Evolutionary conservation across 23 red algal species (phyloP).

Genomic region (Agarophyton chilense): DNA sequence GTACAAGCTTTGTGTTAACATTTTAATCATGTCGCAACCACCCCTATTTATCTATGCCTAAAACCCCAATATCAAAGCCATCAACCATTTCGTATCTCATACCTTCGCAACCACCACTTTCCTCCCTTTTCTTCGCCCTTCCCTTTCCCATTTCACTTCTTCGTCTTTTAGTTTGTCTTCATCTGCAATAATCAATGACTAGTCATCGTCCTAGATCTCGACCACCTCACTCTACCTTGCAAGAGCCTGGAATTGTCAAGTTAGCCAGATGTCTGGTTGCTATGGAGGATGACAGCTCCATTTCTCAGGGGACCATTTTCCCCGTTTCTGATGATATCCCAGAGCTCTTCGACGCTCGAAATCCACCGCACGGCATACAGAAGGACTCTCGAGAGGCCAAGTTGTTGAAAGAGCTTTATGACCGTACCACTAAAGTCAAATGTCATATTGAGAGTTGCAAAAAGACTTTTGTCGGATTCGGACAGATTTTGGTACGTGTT

Average conservation of each 20-base stretch:
- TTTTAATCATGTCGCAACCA: background rate
- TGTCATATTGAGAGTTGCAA: constrained; percentile 37
- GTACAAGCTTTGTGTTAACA: background rate
- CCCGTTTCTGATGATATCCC: constrained; percentile 11
- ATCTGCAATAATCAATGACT: background rate
- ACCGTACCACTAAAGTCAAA: constrained; percentile 5
- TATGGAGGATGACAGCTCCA: background rate
- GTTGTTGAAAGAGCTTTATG: background rate
- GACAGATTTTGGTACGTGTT: constrained; percentile 12
- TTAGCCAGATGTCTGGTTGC: background rate
- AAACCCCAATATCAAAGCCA: background rate
- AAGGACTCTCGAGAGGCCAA: constrained; percentile 10
- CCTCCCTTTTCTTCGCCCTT: background rate
- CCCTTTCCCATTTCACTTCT: background rate
- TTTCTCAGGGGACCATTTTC: background rate
- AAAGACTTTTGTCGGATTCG: background rate
- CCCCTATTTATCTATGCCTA: background rate
- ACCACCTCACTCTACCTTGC: background rate
- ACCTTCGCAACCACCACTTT: background rate
- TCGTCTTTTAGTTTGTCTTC: background rate
- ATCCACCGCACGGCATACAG: background rate
- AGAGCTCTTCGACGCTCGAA: background rate
- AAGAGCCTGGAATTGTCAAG: background rate
- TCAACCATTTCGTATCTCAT: background rate
- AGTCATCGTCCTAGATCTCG: background rate